Conservation (phyloP, 192 early-diverging fungal species). For the Coemansia sp. region DNA sequence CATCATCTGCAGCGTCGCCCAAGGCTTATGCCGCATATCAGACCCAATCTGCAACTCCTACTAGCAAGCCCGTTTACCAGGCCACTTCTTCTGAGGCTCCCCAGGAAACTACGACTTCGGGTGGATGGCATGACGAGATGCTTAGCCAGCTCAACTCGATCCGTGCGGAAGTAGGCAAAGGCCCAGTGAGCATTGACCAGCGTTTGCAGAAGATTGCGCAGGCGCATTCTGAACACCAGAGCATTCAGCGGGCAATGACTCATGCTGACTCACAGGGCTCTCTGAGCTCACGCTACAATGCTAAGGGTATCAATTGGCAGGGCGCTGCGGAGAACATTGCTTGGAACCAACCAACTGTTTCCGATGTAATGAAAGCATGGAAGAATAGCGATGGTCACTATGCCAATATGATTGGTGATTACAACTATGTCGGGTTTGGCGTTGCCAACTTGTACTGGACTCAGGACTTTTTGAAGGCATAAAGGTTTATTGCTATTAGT, state of each 20-base stretch:
- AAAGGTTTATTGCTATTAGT: no score
- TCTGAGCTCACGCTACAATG: slow-evolving; percentile 24
- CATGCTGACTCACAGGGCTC: slow-evolving; percentile 16
- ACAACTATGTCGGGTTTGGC: slow-evolving; percentile 50
- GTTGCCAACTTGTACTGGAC: slow-evolving; percentile 37
- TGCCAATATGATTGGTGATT: slow-evolving; percentile 49
- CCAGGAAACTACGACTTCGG: background rate
- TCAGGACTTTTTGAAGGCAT: slow-evolving; percentile 29
- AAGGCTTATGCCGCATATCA: background rate
- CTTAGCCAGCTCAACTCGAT: slow-evolving; percentile 36
- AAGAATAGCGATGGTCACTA: slow-evolving; percentile 49
- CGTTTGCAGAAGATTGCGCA: slow-evolving; percentile 34
- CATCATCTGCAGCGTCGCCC: background rate
- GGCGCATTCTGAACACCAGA: slow-evolving; percentile 40
- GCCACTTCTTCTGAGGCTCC: background rate
- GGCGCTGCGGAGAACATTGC: slow-evolving; percentile 55
- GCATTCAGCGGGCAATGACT: background rate
- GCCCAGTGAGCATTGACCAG: background rate
- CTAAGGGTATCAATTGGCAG: slow-evolving; percentile 10
- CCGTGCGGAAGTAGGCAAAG: slow-evolving; percentile 27
- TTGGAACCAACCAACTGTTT: slow-evolving; percentile 30
- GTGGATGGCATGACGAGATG: slow-evolving; percentile 37
- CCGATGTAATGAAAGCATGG: slow-evolving; percentile 45
- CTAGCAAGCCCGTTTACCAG: background rate
- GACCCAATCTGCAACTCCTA: slow-evolving; percentile 1